A percentile compares a stretch with the other conserved stretches of the same genome.
phyloP scores from a whole-genome alignment of 2,329 filamentous ascomycete genomes.

The Monilinia vaccinii-corymbosi region DNA sequence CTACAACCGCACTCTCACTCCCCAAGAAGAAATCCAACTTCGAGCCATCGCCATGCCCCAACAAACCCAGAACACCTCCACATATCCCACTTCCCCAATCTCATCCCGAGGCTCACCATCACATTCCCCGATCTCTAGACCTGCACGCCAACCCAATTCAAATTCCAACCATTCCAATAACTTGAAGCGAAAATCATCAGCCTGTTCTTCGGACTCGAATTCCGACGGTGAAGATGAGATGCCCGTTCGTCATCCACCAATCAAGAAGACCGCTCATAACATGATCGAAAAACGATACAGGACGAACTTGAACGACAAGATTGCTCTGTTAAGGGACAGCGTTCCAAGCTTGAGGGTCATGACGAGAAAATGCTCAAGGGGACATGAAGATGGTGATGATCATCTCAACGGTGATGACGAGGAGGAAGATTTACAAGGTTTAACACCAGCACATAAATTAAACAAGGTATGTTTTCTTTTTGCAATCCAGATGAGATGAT shows the following conservation, averaged over 20 bases:
- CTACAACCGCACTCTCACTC: constrained; percentile 14
- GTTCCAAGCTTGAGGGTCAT: constrained; percentile 59
- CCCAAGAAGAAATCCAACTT: constrained; percentile 34
- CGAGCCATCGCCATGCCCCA: constrained; percentile 54
- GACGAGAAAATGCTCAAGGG: constrained; percentile 36
- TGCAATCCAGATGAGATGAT: background rate
- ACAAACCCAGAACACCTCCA: constrained; percentile 31
- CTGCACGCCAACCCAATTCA: constrained; percentile 23
- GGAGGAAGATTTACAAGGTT: constrained; percentile 46
- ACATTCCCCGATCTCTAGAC: constrained; percentile 42
- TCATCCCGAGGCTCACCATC: constrained; percentile 21
- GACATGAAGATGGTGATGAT: constrained; percentile 38
- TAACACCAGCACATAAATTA: constrained; percentile 56
- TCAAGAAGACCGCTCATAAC: constrained; percentile 75
- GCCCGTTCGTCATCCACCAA: constrained; percentile 35
- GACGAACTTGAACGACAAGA: constrained; percentile 78
- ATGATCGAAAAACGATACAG: constrained; percentile 81
- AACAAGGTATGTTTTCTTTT: constrained; percentile 54
- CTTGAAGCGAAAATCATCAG: constrained; percentile 29
- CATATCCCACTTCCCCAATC: constrained; percentile 42
- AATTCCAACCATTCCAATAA: constrained; percentile 40
- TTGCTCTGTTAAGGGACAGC: constrained; percentile 63
- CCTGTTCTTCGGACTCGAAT: constrained; percentile 19
- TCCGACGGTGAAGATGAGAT: constrained; percentile 41
- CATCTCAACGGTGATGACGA: constrained; percentile 30